Base-by-base conservation (phyloP, 169 alveolate species). In the Plasmodium sp. region DNA sequence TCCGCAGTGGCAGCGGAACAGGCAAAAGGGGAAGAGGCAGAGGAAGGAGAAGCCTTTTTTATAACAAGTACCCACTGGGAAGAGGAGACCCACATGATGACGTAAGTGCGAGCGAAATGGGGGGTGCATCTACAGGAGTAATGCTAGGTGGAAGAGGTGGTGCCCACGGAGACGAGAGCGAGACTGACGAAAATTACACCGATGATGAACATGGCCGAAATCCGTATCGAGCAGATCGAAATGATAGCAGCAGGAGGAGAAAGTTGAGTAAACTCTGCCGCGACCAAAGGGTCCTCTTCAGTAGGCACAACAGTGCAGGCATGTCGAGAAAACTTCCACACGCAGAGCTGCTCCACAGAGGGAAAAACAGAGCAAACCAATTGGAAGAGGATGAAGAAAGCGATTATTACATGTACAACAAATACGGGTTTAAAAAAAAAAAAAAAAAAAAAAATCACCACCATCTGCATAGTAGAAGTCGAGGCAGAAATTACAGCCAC, bases 391-490 rank as follows among this genome's bases (percentile, higher is more conserved):
- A 48, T 7, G 48, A 45, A 16, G 62, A 33, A 22, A 62, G 77
- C 67, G 67, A 84, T n/a, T 34, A 84, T 74, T 45, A 73, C 41
- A 84, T 73, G 18, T 33, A 72, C 41, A 75, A 75, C 62, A 85
- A 74, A 54, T 48, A 74, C 16, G 43, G 67, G n/a, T 82, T 82
- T 10, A 34, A 27, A 6, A 54, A 51, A n/a, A 75, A 75, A 41
- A 51, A 45, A 33, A 45, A 73, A 48, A 45, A 45, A 45, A 45
- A 74, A 72, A 73, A 84, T 48, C 14, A 14, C 3, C 72, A 41
- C 45, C 77, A 22, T 16, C n/a, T 27, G 36, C 77, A 62, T 22
- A 18, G 77, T 62, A 9, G 77, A 22, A 27, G 36, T 1, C 7
- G 77, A 22, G 9, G 77, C n/a, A 34, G 36, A 5, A 14, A 62